Percentiles rank a stretch among this genome's conserved stretches.
phyloP scores from a whole-genome alignment of 371 early-diverging fungal species.

The Chytridium lagenaria region DNA sequence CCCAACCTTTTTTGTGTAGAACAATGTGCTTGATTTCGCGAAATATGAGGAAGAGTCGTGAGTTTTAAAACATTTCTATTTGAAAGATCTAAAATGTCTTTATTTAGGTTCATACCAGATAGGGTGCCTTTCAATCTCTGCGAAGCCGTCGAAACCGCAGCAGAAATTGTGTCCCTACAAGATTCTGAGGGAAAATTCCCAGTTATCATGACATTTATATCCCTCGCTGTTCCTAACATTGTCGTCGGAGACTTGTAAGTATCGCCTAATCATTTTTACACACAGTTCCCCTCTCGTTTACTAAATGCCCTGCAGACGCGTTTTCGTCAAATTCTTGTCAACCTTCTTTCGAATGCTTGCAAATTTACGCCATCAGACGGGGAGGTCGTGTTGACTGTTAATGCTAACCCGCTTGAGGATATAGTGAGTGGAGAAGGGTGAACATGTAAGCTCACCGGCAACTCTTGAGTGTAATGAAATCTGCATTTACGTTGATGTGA shows the following conservation, averaged over 20 bases:
- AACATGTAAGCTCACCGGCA: neutral
- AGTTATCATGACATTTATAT: neutral
- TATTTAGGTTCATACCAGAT: slow-evolving; percentile 14
- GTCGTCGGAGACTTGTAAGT: slow-evolving; percentile 11
- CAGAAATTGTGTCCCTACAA: slow-evolving; percentile 26
- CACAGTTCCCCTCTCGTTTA: too few relatives aligned
- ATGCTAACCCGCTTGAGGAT: neutral
- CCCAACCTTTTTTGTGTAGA: neutral
- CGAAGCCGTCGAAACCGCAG: slow-evolving; percentile 22
- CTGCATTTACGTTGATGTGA: slow-evolving; percentile 45
- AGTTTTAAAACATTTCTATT: too few relatives aligned
- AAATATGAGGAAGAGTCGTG: slow-evolving; percentile 31
- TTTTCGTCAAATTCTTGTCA: slow-evolving; percentile 27
- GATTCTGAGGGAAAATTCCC: slow-evolving; percentile 23
- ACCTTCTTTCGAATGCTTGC: slow-evolving; percentile 28
- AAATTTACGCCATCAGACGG: slow-evolving; percentile 22
- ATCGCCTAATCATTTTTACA: too few relatives aligned
- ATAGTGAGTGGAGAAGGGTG: neutral
- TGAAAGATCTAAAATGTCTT: too few relatives aligned
- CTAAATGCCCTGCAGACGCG: too few relatives aligned
- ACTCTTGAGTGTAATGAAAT: neutral
- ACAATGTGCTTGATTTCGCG: slow-evolving; percentile 21
- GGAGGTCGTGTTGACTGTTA: neutral
- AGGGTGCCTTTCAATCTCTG: slow-evolving; percentile 16
- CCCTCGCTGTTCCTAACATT: slow-evolving; percentile 1